Evolutionary conservation across 768 basidiomycete species (phyloP).

Genomic region (Candolleomyces eurysporus): DNA sequence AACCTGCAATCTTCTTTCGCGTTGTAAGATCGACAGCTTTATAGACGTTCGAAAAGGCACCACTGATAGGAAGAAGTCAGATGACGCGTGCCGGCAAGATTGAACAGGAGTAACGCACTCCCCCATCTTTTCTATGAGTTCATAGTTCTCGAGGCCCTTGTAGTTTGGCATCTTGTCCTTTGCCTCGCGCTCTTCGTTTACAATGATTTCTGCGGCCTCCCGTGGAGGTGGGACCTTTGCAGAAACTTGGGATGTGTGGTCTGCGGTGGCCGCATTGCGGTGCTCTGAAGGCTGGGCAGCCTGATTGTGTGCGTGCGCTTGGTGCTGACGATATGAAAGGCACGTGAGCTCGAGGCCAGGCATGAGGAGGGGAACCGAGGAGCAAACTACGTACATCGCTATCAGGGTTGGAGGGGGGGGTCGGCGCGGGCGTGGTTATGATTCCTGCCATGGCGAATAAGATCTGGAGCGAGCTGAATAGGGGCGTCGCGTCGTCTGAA

Average conservation of each 20-base stretch:
- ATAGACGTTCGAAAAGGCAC: constrained; percentile 99
- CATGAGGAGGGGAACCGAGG: not conserved
- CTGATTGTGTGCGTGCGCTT: constrained; percentile 24
- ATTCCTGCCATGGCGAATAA: constrained; percentile 81
- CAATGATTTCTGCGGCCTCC: constrained; percentile 62
- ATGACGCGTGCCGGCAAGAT: constrained; percentile 7
- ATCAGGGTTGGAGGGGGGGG: constrained; percentile 13
- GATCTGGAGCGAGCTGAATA: constrained; percentile 46
- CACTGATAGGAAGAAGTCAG: constrained; percentile 41
- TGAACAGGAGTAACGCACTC: constrained; percentile 59
- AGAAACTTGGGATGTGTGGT: constrained; percentile 24
- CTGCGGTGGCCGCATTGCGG: constrained; percentile 18
- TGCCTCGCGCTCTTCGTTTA: constrained; percentile 71
- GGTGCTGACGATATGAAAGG: constrained; percentile 26
- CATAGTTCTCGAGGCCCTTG: constrained; percentile 79
- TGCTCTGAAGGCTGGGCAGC: constrained; percentile 16
- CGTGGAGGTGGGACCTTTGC: constrained; percentile 22
- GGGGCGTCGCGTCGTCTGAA: constrained; percentile 9
- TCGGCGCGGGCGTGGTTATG: constrained; percentile 38
- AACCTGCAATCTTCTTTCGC: constrained; percentile 81
- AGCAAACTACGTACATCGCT: not conserved
- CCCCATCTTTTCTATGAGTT: constrained; percentile 85
- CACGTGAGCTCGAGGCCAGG: constrained; percentile 20
- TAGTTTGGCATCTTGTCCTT: constrained; percentile 82
- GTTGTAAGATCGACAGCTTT: constrained; percentile 78